Evolutionary conservation across 768 basidiomycete genomes (phyloP), one percentile per base, ranked within the genome.

Genomic region (Russula brevipes): DNA sequence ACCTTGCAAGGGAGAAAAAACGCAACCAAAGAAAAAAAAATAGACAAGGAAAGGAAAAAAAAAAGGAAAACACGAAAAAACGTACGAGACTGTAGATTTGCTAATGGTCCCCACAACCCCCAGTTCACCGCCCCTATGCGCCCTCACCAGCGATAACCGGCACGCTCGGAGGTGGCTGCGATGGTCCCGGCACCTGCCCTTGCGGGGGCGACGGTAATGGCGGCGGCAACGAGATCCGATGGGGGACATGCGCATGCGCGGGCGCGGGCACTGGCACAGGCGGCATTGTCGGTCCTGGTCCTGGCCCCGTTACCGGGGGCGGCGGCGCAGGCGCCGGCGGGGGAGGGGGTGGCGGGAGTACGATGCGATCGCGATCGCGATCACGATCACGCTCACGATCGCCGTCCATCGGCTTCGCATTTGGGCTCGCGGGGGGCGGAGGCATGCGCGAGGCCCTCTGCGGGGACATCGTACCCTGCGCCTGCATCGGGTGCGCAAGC

Each of bases 381-480:
- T 54, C 62, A 3, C 60, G 64, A 4, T 56, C 64, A 8, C 63
- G 63, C 12, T 66, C 64, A 11, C 63, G 59, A 4, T 55, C 63
- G 1, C 61, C 65, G n/a, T 63, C 65, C 61, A 59, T 57, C 42
- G 67, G 67, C n/a, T 66, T 62, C 46, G 54, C 46, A 47, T 60
- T 53, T 5, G 60, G 60, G 41, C 60, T 61, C 31, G 53, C 45
- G 24, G 60, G 60, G 0, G 59, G 60, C 19, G 54, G 54, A 11
- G 38, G 56, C 56, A 61, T 42, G 3, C 64, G 54, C 12, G 35
- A 60, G 7, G 44, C 10, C 24, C 56, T 60, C 49, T 59, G 59
- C 24, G 65, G 65, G 33, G 65, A 66, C 52, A 57, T 59, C 19
- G 63, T 54, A 1, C 31, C 57, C 19, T 54, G 63, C 0, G 52